These are phyloP conservation scores for Dryas octopetala DNA, from an alignment of 306 rosid species.

Conservation along the genomic window DNA sequence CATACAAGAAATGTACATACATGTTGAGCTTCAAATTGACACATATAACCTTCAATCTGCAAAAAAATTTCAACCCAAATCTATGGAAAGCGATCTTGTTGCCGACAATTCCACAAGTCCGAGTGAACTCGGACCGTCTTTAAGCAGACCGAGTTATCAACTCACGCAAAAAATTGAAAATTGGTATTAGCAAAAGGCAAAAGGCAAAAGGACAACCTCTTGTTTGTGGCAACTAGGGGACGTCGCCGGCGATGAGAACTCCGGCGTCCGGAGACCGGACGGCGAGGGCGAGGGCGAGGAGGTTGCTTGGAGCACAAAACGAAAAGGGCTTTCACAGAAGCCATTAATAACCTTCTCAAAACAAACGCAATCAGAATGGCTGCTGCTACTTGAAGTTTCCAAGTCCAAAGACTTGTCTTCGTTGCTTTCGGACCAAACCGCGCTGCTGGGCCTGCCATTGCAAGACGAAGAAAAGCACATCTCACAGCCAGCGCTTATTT, in stretches of 20 bases:
- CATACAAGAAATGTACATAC: not conserved
- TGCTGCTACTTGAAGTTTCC: constrained; percentile 44
- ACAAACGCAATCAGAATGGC: constrained; percentile 36
- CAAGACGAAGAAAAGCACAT: constrained; percentile 27
- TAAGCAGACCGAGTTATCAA: constrained; percentile 6
- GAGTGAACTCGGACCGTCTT: constrained; percentile 10
- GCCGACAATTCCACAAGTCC: constrained; percentile 7
- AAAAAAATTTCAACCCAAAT: constrained; percentile 5
- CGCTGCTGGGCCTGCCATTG: constrained; percentile 54
- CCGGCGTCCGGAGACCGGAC: constrained; percentile 60
- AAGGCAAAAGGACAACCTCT: constrained; percentile 52
- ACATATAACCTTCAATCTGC: constrained; percentile 24
- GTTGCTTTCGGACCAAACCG: constrained; percentile 63
- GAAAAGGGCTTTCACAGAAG: constrained; percentile 69
- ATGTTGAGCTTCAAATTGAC: constrained; percentile 34
- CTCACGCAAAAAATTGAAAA: constrained; percentile 8
- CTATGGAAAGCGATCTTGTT: not conserved
- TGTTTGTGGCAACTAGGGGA: constrained; percentile 51
- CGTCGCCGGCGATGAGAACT: constrained; percentile 51
- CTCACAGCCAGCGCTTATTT: constrained; percentile 17
- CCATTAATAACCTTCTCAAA: not conserved
- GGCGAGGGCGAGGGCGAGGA: constrained; percentile 28
- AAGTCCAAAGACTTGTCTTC: constrained; percentile 48
- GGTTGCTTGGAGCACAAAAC: constrained; percentile 50
- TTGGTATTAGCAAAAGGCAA: not conserved